Evolutionary conservation across 2,329 filamentous ascomycete species (phyloP).

Genomic region (Aspergillus brunneoviolaceus): DNA sequence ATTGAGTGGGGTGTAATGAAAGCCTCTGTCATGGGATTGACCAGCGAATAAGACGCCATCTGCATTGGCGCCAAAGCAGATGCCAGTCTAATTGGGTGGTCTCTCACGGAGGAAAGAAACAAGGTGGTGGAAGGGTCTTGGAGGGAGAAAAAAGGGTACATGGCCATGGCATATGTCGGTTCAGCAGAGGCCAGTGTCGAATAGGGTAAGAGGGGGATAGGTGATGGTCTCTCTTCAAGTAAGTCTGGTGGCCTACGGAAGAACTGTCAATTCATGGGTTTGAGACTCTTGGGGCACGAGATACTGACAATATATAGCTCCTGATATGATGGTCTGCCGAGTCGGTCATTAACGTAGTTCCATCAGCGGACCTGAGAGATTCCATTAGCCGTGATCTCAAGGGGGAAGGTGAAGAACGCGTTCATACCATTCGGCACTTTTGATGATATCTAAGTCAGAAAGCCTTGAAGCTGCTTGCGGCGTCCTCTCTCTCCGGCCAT

Average conservation of each 20-base stretch:
- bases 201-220: conserved; percentile 47
- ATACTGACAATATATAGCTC: conserved; percentile 53
- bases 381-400: conserved; percentile 3
- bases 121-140: conserved; percentile 50
- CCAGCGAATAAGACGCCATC: conserved; percentile 55
- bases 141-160: conserved; percentile 57
- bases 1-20: conserved; percentile 57
- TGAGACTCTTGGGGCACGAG: not conserved
- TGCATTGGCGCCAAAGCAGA: conserved; percentile 53
- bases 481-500: too few relatives aligned
- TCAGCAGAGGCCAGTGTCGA: conserved; percentile 48
- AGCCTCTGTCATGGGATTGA: conserved; percentile 56
- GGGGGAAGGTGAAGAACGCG: not conserved
- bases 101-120: conserved; percentile 52
- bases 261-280: conserved; percentile 9
- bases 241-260: conserved; percentile 48
- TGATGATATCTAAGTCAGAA: conserved; percentile 43
- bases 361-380: conserved; percentile 51
- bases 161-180: conserved; percentile 54
- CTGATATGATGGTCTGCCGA: conserved; percentile 53
- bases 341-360: conserved; percentile 57
- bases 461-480: not conserved
- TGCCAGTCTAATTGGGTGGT: conserved; percentile 57
- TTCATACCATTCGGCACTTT: conserved; percentile 46
- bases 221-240: conserved; percentile 38